These are phyloP conservation scores for Pyrenochaeta sp. DNA, from an alignment of 2,329 filamentous ascomycete species.

Conservation along the genomic window DNA sequence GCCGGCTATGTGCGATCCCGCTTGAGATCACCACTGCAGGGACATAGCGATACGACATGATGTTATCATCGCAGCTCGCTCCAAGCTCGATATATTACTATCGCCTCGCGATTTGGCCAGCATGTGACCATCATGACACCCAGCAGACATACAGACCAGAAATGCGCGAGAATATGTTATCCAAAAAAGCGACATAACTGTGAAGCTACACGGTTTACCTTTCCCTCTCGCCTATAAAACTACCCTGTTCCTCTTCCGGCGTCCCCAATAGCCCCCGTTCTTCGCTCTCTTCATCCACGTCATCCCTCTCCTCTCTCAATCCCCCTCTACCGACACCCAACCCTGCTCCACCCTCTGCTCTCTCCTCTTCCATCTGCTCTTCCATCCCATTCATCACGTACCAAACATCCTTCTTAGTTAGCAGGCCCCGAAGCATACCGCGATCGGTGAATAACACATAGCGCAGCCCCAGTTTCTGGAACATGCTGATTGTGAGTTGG, in stretches of 20 bases:
- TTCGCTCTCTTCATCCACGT: slow-evolving; percentile 44
- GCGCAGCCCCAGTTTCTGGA: slow-evolving; percentile 89
- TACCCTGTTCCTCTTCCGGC: slow-evolving; percentile 31
- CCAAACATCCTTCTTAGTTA: slow-evolving; percentile 99
- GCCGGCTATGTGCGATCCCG: not conserved
- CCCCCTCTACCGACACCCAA: slow-evolving; percentile 37
- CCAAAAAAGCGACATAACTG: too few relatives aligned
- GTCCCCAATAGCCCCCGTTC: slow-evolving; percentile 50
- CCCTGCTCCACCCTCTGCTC: slow-evolving; percentile 52
- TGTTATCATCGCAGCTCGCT: too few relatives aligned
- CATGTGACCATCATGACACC: too few relatives aligned
- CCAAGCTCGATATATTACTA: too few relatives aligned
- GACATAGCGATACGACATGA: too few relatives aligned
- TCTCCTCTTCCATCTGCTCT: slow-evolving; percentile 39
- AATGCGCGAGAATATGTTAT: too few relatives aligned
- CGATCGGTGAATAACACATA: slow-evolving; percentile 89
- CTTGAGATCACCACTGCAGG: not conserved
- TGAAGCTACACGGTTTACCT: not conserved
- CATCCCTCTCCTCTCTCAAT: slow-evolving; percentile 45
- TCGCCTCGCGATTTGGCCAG: too few relatives aligned
- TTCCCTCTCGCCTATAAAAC: slow-evolving; percentile 22
- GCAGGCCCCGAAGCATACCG: slow-evolving; percentile 80
- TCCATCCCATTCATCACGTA: slow-evolving; percentile 77
- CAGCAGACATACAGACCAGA: too few relatives aligned
- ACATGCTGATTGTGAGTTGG: slow-evolving; percentile 88